A percentile compares a stretch with the other conserved stretches of the same genome.
Evolutionary conservation across 495 filamentous ascomycete species (phyloP).

Genomic region (Penicillium odoratum): DNA sequence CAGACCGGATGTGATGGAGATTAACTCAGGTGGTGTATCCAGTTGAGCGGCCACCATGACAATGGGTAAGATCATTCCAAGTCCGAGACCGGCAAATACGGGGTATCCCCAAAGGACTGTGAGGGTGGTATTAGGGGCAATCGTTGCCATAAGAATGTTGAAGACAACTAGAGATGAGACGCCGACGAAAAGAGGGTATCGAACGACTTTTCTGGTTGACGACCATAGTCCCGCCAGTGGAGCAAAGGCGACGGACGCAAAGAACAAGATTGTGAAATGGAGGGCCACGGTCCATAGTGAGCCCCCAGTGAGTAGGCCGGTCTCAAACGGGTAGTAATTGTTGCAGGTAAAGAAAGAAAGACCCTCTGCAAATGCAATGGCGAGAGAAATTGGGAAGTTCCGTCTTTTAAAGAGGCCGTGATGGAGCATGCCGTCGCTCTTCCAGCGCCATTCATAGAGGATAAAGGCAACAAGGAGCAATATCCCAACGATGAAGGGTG

Average conservation of each 20-base stretch:
- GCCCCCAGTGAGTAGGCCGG: not conserved
- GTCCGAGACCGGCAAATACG: not conserved
- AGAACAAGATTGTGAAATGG: not conserved
- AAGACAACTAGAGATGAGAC: not conserved
- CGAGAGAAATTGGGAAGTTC: not conserved
- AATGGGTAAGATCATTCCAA: not conserved
- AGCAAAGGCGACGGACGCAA: not conserved
- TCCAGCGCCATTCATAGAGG: not conserved
- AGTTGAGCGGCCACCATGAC: not conserved
- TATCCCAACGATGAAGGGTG: not conserved
- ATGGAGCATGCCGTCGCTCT: not conserved
- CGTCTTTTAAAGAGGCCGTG: not conserved
- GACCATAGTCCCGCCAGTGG: not conserved
- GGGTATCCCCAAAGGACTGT: not conserved
- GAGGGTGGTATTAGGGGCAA: not conserved
- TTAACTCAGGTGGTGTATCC: not conserved
- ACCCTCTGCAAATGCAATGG: not conserved
- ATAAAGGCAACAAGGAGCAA: not conserved
- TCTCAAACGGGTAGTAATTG: not conserved
- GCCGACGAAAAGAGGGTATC: not conserved
- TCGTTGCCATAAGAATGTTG: not conserved
- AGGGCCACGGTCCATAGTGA: not conserved
- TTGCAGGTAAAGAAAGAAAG: not conserved
- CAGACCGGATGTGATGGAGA: not conserved
- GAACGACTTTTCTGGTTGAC: not conserved